phyloP scores from a whole-genome alignment of 805 yeast species.

The Jamesozyma rosinii region DNA sequence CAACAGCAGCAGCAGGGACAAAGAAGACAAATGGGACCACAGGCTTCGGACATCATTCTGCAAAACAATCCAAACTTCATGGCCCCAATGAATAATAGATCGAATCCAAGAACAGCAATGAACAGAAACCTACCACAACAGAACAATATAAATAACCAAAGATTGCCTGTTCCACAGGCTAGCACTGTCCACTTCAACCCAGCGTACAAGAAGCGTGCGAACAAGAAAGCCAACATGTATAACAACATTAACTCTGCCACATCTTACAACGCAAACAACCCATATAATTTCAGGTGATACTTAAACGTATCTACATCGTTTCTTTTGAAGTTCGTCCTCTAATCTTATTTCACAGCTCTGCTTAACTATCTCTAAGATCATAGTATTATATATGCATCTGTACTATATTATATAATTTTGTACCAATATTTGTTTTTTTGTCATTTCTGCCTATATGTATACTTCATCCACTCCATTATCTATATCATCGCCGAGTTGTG shows the following conservation, averaged over 20 bases:
- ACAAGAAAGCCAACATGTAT: constrained; percentile 11
- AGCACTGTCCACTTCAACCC: constrained; percentile 26
- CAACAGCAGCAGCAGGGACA: constrained; percentile 12
- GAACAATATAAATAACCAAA: background rate
- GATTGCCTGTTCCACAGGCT: constrained; percentile 6
- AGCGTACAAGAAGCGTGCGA: constrained; percentile 33
- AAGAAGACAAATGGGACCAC: constrained; percentile 16
- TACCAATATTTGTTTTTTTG: background rate
- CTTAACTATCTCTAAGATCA: no score
- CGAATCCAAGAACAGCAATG: constrained; percentile 1
- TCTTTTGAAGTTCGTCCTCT: background rate
- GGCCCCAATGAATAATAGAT: constrained; percentile 1
- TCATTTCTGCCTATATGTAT: background rate
- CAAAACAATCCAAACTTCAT: constrained; percentile 43
- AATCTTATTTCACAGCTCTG: background rate
- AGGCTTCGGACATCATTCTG: constrained; percentile 36
- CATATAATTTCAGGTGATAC: constrained; percentile 35
- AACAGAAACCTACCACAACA: background rate
- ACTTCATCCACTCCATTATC: background rate
- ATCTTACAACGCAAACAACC: constrained; percentile 20
- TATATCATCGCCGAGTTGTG: background rate
- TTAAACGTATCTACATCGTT: background rate
- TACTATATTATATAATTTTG: no score
- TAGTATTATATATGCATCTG: no score
- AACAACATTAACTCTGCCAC: constrained; percentile 35